phyloP scores from a whole-genome alignment of 345 rosid genomes.

The Linum usitatissimum region DNA sequence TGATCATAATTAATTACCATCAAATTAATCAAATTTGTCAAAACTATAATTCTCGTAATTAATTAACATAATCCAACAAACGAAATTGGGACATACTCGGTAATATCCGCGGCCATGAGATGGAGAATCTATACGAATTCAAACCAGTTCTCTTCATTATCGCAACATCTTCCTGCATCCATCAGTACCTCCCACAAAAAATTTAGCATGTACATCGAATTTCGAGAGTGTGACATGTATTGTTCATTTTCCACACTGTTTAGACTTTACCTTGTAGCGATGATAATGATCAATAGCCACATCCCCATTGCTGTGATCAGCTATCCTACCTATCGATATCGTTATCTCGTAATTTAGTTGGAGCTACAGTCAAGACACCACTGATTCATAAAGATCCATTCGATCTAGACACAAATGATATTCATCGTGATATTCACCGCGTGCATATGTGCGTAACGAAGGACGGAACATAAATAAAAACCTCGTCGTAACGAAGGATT shows the following conservation, averaged over 20 bases:
- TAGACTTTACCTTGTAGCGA: constrained; percentile 51
- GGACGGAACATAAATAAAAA: no score
- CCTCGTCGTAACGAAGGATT: no score
- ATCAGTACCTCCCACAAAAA: no score
- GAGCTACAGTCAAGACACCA: no score
- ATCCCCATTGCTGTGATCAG: constrained; percentile 40
- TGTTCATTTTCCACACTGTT: no score
- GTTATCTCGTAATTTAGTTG: not conserved
- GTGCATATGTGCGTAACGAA: no score
- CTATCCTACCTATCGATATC: constrained; percentile 24
- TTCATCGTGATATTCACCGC: no score
- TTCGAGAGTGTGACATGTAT: no score
- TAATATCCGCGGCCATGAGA: constrained; percentile 21
- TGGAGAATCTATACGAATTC: constrained; percentile 21
- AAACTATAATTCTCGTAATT: not conserved
- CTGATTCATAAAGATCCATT: no score
- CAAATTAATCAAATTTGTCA: not conserved
- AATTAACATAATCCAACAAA: not conserved
- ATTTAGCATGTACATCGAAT: no score
- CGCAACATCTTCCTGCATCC: constrained; percentile 13
- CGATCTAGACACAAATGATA: no score
- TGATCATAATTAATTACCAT: not conserved
- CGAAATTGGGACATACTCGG: constrained; percentile 16
- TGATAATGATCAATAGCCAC: constrained; percentile 74
- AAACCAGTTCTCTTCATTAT: constrained; percentile 18